phyloP scores from a whole-genome alignment of 805 yeast species.

The Ogataea paraovalis region DNA sequence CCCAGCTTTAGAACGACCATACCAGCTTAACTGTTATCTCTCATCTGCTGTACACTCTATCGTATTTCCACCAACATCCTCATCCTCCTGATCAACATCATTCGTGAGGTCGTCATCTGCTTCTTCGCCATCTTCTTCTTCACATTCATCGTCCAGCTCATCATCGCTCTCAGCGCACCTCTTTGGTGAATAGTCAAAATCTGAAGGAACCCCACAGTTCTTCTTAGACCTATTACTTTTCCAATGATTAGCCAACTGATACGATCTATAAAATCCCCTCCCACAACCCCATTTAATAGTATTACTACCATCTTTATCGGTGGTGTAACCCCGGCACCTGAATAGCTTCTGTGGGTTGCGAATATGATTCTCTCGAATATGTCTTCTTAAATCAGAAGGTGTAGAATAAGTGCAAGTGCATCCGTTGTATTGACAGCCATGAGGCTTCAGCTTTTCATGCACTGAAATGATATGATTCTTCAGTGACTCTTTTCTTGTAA shows the following conservation, averaged over 20 bases:
- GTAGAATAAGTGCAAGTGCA: constrained; percentile 14
- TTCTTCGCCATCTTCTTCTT: not conserved
- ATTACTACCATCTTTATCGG: constrained; percentile 2
- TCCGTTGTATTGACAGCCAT: constrained; percentile 11
- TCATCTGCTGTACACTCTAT: not conserved
- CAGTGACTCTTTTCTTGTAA: constrained; percentile 21
- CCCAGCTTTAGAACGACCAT: not conserved
- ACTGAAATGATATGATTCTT: constrained; percentile 19
- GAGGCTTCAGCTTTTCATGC: constrained; percentile 16
- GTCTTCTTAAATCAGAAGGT: constrained; percentile 20
- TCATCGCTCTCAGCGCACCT: constrained; percentile 1
- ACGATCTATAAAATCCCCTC: constrained; percentile 15
- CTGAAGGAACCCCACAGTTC: constrained; percentile 16
- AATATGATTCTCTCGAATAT: constrained; percentile 15
- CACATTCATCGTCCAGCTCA: not conserved
- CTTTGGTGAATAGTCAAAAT: constrained; percentile 15
- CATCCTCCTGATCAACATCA: too few species aligned
- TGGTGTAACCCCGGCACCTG: constrained; percentile 10
- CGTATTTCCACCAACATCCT: not conserved
- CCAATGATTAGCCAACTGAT: constrained; percentile 22
- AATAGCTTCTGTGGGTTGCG: constrained; percentile 9
- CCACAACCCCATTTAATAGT: constrained; percentile 17
- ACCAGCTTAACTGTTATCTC: not conserved
- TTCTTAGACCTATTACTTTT: constrained; percentile 15
- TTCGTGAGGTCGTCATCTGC: not conserved